These are phyloP conservation scores for Kondoa subrosea DNA, from an alignment of 768 basidiomycete genomes.

Conservation along the genomic window DNA sequence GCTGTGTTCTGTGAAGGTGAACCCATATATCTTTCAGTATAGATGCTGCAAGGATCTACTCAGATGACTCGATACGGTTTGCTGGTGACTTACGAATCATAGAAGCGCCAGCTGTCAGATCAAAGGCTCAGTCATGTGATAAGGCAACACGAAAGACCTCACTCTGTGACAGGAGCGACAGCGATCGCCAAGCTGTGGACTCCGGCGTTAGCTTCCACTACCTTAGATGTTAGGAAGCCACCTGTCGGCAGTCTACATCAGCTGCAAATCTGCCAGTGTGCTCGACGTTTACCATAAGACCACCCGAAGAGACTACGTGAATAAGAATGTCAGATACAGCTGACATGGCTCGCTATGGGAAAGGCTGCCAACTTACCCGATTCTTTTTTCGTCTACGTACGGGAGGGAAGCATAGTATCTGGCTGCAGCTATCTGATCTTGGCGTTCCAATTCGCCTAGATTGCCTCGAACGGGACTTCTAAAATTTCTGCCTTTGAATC, in stretches of 20 bases:
- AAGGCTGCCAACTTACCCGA: constrained; percentile 78
- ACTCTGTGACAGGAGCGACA: constrained; percentile 82
- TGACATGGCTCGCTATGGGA: constrained; percentile 46
- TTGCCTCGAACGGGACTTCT: constrained; percentile 77
- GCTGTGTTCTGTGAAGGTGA: constrained; percentile 56
- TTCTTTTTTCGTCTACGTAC: constrained; percentile 59
- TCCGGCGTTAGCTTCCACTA: constrained; percentile 73
- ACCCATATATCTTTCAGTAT: constrained; percentile 95
- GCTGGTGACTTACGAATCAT: too few species aligned
- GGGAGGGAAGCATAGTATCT: constrained; percentile 68
- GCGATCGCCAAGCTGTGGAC: constrained; percentile 82
- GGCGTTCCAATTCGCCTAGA: constrained; percentile 72
- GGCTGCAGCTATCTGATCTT: constrained; percentile 78
- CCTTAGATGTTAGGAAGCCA: constrained; percentile 86
- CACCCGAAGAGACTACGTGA: too few species aligned
- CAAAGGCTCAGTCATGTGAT: too few species aligned
- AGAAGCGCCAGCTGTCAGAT: constrained; percentile 46
- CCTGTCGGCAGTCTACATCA: constrained; percentile 59
- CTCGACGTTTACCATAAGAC: too few species aligned
- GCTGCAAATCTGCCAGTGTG: too few species aligned
- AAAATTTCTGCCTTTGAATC: constrained; percentile 66
- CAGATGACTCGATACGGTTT: too few species aligned
- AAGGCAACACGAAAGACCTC: too few species aligned
- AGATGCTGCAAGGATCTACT: too few species aligned
- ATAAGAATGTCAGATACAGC: not conserved